Percentiles rank a stretch among this genome's conserved stretches.
These are phyloP conservation scores for Beauveria pseudobassiana DNA, from an alignment of 2,329 filamentous ascomycete genomes.

Conservation along the genomic window DNA sequence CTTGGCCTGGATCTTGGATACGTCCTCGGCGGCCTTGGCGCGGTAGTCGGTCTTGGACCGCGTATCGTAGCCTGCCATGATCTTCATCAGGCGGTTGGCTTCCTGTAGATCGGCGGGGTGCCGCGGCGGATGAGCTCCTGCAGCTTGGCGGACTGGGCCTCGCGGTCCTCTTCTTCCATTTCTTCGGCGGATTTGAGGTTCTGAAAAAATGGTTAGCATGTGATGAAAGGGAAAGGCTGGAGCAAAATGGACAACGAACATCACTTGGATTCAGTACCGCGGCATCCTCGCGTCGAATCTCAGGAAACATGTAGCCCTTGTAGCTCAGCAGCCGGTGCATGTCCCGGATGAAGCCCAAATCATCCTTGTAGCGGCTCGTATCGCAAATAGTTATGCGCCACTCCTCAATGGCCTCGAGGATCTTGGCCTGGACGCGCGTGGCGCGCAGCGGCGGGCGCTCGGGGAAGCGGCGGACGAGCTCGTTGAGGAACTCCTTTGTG, in stretches of 20 bases:
- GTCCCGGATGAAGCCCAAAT: slow-evolving; percentile 90
- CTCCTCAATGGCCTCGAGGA: slow-evolving; percentile 94
- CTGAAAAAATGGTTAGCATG: slow-evolving; percentile 33
- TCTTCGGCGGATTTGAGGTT: slow-evolving; percentile 94
- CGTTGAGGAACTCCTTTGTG: slow-evolving; percentile 98
- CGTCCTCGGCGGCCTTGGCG: slow-evolving; percentile 93
- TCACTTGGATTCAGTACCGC: slow-evolving; percentile 95
- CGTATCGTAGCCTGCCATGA: slow-evolving; percentile 97
- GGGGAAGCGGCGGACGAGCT: slow-evolving; percentile 91
- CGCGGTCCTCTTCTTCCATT: slow-evolving; percentile 94
- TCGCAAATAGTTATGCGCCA: slow-evolving; percentile 98
- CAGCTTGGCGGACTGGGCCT: slow-evolving; percentile 94
- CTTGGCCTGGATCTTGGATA: slow-evolving; percentile 92
- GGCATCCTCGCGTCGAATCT: slow-evolving; percentile 86
- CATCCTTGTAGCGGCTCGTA: slow-evolving; percentile 94
- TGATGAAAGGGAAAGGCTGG: neutral
- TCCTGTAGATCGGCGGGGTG: slow-evolving; percentile 87
- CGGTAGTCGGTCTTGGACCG: slow-evolving; percentile 95
- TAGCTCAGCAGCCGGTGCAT: slow-evolving; percentile 95
- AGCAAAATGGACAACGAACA: slow-evolving; percentile 46
- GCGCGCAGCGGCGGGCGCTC: slow-evolving; percentile 83
- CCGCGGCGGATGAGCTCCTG: slow-evolving; percentile 93
- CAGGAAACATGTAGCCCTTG: slow-evolving; percentile 94
- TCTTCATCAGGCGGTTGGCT: slow-evolving; percentile 95
- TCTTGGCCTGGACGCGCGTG: slow-evolving; percentile 82